Conservation (phyloP, 148 eudicot species). For the Chenopodium quinoa region DNA sequence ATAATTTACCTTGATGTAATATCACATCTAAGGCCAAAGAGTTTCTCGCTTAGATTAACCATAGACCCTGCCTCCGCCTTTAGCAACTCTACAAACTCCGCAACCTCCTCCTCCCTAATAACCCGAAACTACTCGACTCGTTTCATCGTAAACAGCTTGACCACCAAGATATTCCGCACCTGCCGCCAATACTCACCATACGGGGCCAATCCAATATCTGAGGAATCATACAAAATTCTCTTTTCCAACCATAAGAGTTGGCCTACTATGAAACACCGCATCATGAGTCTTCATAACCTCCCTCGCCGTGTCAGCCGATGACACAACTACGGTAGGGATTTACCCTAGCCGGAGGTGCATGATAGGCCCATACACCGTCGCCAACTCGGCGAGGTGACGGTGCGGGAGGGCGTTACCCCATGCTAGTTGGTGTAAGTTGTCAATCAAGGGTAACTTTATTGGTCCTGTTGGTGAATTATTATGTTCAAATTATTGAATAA, state of each 20-base stretch:
- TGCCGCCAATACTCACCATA: slow-evolving; percentile 24
- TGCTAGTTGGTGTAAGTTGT: slow-evolving; percentile 20
- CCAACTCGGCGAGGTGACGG: slow-evolving; percentile 19
- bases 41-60: slow-evolving; percentile 28
- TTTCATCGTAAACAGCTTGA: slow-evolving; percentile 30
- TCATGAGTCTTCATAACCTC: slow-evolving; percentile 32
- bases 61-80: not conserved
- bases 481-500: too few relatives aligned
- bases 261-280: not conserved
- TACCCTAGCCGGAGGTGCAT: slow-evolving; percentile 25
- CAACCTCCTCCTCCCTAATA: slow-evolving; percentile 23
- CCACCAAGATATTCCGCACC: slow-evolving; percentile 19
- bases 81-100: not conserved
- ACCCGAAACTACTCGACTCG: slow-evolving; percentile 5
- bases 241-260: not conserved
- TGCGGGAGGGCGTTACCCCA: slow-evolving; percentile 2
- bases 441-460: slow-evolving; percentile 16
- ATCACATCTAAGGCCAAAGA: slow-evolving; percentile 14
- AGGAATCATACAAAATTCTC: slow-evolving; percentile 5
- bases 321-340: slow-evolving; percentile 18
- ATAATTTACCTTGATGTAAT: slow-evolving; percentile 27
- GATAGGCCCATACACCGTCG: slow-evolving; percentile 21
- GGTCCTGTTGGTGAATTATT: slow-evolving; percentile 15
- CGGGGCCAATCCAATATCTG: slow-evolving; percentile 17
- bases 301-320: slow-evolving; percentile 22